Evolutionary conservation across 176 grass and related monocot genomes (phyloP), one percentile per base, ranked within the genome.

Genomic region (Avena eriantha): DNA sequence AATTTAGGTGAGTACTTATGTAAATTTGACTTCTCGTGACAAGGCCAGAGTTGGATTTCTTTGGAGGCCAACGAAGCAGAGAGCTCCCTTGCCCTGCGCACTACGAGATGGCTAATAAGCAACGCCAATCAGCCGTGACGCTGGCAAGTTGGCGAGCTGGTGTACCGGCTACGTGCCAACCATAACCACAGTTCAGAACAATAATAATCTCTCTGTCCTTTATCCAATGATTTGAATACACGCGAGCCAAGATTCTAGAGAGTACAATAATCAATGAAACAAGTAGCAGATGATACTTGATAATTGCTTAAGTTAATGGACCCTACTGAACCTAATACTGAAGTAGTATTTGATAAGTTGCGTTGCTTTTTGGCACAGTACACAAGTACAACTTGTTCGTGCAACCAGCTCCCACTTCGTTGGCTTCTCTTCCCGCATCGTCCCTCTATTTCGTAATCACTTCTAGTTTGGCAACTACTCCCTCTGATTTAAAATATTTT

Each of bases 131-230:
- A 5, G 9, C 33, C 8, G 21, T 19, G 64, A 19, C 3, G 9
- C 56, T 19, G 56, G 56, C 56, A 12, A 21, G 26, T 34, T 86
- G 33, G 22, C n/a, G 19, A 69, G n/a, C 21, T 85, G 69, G 13
- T 39, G 22, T 59, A 46, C 53, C 85, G 5, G 67, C 56, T 24
- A 81, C 69, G 55, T 76, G 46, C 86, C 69, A 82, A 76, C 48
- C 63, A 47, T 51, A 69, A 24, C 14, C 31, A 19, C 29, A 15
- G 61, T 3, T 29, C 43, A 31, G 53, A 47, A 24, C 8, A 57
- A 4, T 6, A 34, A 79, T 34, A 73, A 26, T 36, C 8, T 11
- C 14, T 9, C 19, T 21, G 8, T 43, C 57, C 68, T 55, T 36
- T 15, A 70, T 70, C 31, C 80, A 41, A 55, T 33, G 12, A 23